phyloP scores from a whole-genome alignment of 2,329 filamentous ascomycete species.

The Penicillium glabrum region DNA sequence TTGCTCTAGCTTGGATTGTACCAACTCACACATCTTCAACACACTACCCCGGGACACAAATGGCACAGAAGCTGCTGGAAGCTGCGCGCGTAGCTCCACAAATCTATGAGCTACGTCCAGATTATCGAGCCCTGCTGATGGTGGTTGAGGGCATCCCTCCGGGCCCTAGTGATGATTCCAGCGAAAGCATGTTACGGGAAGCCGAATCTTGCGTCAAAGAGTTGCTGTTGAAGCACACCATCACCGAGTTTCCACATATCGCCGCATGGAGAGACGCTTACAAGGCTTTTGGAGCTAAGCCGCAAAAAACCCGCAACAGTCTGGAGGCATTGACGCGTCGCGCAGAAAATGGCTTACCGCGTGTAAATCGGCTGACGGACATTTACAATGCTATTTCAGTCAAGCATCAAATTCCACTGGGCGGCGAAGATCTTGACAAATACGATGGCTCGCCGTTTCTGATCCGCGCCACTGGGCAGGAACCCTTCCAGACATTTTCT shows the following conservation, averaged over 20 bases:
- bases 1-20: too few species aligned
- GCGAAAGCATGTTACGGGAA: slow-evolving; percentile 30
- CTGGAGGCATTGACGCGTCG: slow-evolving; percentile 38
- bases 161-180: slow-evolving; percentile 31
- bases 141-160: slow-evolving; percentile 32
- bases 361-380: slow-evolving; percentile 41
- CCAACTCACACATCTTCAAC: too few species aligned
- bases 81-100: slow-evolving; percentile 17
- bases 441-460: slow-evolving; percentile 34
- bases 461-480: slow-evolving; percentile 33
- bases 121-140: slow-evolving; percentile 40
- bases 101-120: slow-evolving; percentile 36
- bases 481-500: slow-evolving; percentile 34
- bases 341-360: slow-evolving; percentile 32
- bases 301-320: slow-evolving; percentile 38
- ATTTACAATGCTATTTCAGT: slow-evolving; percentile 43
- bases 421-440: slow-evolving; percentile 42
- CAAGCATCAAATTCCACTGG: slow-evolving; percentile 40
- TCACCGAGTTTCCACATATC: slow-evolving; percentile 37
- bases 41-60: too few species aligned
- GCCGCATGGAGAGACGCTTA: slow-evolving; percentile 41
- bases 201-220: slow-evolving; percentile 10
- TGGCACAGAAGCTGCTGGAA: slow-evolving; percentile 1
- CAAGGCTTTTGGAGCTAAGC: slow-evolving; percentile 42
- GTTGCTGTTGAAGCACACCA: slow-evolving; percentile 8